Evolutionary conservation across 2,329 filamentous ascomycete species (phyloP).

Genomic region (Pezicula neosporulosa): DNA sequence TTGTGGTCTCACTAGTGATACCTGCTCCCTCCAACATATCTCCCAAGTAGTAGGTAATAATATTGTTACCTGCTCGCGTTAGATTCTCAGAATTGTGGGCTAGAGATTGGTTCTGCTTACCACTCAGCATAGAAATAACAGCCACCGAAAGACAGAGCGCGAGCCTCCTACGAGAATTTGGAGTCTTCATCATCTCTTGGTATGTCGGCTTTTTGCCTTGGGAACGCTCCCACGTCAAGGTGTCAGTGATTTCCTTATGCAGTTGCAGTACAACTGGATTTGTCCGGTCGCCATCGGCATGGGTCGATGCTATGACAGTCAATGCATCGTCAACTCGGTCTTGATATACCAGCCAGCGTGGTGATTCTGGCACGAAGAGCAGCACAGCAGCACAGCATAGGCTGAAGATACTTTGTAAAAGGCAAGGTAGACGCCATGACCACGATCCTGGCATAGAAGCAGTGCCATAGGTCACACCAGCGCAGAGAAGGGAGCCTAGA

Average conservation of each 20-base stretch:
- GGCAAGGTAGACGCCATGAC: slow-evolving; percentile 33
- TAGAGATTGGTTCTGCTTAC: slow-evolving; percentile 2
- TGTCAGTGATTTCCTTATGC: not conserved
- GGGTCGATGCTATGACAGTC: slow-evolving; percentile 37
- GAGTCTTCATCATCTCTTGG: not conserved
- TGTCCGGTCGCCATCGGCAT: slow-evolving; percentile 39
- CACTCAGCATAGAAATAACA: not conserved
- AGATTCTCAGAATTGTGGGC: not conserved
- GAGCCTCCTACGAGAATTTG: not conserved
- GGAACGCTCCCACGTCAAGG: not conserved
- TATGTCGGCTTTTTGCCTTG: not conserved
- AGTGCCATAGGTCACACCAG: slow-evolving; percentile 30
- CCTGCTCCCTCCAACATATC: slow-evolving; percentile 40
- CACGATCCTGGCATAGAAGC: slow-evolving; percentile 30
- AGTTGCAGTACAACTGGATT: not conserved
- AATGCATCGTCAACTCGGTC: slow-evolving; percentile 27
- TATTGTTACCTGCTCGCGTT: slow-evolving; percentile 28
- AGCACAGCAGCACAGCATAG: slow-evolving; percentile 22
- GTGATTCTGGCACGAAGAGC: slow-evolving; percentile 28
- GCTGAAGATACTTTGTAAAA: slow-evolving; percentile 31
- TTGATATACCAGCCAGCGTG: slow-evolving; percentile 32
- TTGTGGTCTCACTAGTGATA: slow-evolving; percentile 32
- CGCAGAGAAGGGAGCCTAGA: slow-evolving; percentile 16
- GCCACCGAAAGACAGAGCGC: not conserved
- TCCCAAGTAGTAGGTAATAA: slow-evolving; percentile 33